These are phyloP conservation scores for Trichosporon coremiiforme DNA, from an alignment of 1,284 basidiomycete species.

Conservation along the genomic window DNA sequence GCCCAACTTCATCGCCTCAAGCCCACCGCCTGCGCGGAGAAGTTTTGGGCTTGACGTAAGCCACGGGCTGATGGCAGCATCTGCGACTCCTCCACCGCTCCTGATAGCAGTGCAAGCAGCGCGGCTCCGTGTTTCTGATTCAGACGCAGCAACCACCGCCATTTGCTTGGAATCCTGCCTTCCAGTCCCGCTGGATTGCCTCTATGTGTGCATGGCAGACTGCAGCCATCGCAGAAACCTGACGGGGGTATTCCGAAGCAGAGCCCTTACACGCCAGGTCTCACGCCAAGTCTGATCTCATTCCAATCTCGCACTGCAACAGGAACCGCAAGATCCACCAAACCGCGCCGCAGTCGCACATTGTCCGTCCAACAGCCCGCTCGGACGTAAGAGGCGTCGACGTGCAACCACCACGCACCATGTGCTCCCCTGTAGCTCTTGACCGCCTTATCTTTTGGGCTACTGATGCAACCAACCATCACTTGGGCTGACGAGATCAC, in stretches of 20 bases:
- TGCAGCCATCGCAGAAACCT: neutral
- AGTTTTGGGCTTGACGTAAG: neutral
- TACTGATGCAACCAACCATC: neutral
- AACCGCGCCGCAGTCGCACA: neutral
- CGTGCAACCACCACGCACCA: neutral
- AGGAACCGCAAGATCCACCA: neutral
- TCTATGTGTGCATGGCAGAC: too few species aligned
- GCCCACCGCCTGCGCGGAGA: too few species aligned
- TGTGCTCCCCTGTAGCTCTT: neutral
- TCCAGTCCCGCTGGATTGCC: neutral
- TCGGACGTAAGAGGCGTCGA: neutral
- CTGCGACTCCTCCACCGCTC: neutral
- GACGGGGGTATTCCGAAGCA: too few species aligned
- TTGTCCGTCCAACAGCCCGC: neutral
- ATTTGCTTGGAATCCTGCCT: neutral
- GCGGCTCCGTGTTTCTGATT: slow-evolving; percentile 11
- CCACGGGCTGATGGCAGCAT: neutral
- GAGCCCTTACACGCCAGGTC: too few species aligned
- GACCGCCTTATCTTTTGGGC: neutral
- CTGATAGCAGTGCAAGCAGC: neutral
- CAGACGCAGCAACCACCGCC: neutral
- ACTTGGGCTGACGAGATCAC: too few species aligned
- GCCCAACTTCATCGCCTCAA: neutral
- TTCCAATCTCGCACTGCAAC: too few species aligned
- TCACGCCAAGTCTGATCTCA: too few species aligned